Base-by-base conservation (phyloP, 768 basidiomycete species). In the Bullera alba region DNA sequence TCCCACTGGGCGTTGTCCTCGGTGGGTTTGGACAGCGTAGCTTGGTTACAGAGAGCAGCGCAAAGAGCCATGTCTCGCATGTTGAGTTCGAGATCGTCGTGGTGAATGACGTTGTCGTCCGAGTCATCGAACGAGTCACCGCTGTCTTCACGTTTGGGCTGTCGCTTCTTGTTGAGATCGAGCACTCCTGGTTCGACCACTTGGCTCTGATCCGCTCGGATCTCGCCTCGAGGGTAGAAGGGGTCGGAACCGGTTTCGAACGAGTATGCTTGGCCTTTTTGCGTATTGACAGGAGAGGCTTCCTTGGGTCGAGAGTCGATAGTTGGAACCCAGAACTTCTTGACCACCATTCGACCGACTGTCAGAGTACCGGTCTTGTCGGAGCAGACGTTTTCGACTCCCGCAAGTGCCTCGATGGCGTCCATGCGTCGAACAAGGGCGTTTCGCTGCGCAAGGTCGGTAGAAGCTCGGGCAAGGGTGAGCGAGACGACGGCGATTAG, bases 301-400 rank as follows among this genome's bases (percentile, higher is more conserved):
- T 70, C 69, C 39, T 61, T 58, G 14, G 61, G 59, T 16, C 56
- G 55, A 6, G 58, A 61, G 23, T 71, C 59, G 26, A 42, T 41
- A 58, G 74, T 53, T 68, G 76, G 57, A 65, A 79, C 45, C 74
- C 75, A 77, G 26, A 74, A 74, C 28, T 73, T 73, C 23, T 73
- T 70, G 42, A 74, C 70, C 17, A 75, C 74, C 76, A 77, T 76
- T 54, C 75, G 73, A 35, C 76, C 76, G 34, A 73, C 59, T 14
- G 75, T 76, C 34, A 76, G 61, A 15, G 82, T 84, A 22, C 82
- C 82, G 0, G 82, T 84, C 53, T 83, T 83, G 67, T 84, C 82
- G 21, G 80, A 81, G 63, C 82, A 83, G 46, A 77, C 63, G 42
- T 77, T 61, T 47, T 71, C 74, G 23, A 83, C 80, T 7, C 77